Percentiles rank a stretch among this genome's conserved stretches.
phyloP scores from a whole-genome alignment of 805 yeast species.

The Maudiozyma bulderi region DNA sequence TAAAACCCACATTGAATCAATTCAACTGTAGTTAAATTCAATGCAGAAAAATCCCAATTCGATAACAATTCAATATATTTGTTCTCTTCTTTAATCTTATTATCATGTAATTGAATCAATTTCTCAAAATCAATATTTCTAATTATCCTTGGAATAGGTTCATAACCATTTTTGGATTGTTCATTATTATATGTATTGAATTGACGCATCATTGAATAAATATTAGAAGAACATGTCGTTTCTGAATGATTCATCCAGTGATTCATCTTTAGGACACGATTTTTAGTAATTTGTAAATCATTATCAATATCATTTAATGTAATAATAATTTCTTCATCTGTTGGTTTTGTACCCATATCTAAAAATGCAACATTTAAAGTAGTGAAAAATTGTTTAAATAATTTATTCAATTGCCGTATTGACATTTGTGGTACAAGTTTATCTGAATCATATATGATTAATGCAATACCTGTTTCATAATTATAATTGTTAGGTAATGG shows the following conservation, averaged over 20 bases:
- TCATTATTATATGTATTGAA: conserved; percentile 4
- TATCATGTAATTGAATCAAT: conserved; percentile 1
- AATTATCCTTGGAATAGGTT: conserved; percentile 13
- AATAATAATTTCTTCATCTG: conserved; percentile 1
- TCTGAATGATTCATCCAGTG: conserved; percentile 25
- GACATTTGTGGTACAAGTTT: conserved; percentile 3
- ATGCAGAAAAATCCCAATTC: conserved; percentile 27
- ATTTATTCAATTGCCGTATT: conserved; percentile 10
- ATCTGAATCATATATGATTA: conserved; percentile 11
- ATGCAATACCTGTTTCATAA: conserved; percentile 20
- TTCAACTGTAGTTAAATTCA: conserved; percentile 17
- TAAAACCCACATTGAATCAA: conserved; percentile 22
- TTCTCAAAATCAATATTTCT: conserved; percentile 14
- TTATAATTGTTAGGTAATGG: conserved; percentile 10
- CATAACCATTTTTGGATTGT: background rate
- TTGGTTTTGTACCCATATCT: conserved; percentile 3
- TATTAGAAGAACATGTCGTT: conserved; percentile 11
- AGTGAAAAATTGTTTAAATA: conserved; percentile 17
- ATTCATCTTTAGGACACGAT: conserved; percentile 19
- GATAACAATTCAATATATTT: conserved; percentile 13
- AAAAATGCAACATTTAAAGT: conserved; percentile 19
- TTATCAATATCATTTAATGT: conserved; percentile 1
- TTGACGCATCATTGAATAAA: conserved; percentile 25
- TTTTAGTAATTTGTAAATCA: conserved; percentile 4
- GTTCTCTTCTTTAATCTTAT: background rate